These are phyloP conservation scores for Umbelopsis vinacea DNA, from an alignment of 192 early-diverging fungal species.

Conservation along the genomic window DNA sequence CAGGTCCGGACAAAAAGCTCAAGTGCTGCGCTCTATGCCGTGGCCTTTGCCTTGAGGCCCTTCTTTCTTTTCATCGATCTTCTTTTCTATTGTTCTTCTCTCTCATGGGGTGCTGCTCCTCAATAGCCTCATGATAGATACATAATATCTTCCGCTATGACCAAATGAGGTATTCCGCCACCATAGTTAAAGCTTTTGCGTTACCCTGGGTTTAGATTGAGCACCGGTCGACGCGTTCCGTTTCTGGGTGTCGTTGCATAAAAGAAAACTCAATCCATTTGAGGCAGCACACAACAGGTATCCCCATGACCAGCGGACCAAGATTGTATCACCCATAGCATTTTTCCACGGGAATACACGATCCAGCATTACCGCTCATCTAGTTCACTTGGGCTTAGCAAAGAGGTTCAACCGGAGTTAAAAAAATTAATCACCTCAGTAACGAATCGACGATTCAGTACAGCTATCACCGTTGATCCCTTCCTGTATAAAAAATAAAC, in stretches of 20 bases:
- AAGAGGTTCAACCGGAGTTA: neutral
- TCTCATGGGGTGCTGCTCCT: neutral
- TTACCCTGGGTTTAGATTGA: neutral
- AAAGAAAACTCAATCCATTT: neutral
- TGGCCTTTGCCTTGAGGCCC: too few relatives aligned
- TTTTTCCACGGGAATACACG: too few relatives aligned
- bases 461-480: constrained; percentile 10
- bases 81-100: neutral
- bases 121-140: neutral
- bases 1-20: too few relatives aligned
- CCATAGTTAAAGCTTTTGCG: neutral
- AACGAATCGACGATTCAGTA: neutral
- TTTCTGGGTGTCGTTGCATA: neutral
- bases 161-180: constrained; percentile 5
- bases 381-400: too few relatives aligned
- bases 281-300: neutral
- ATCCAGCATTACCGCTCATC: too few relatives aligned
- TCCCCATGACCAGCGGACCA: neutral
- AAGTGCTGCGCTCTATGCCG: too few relatives aligned
- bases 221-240: neutral
- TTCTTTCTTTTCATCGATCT: neutral
- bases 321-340: neutral
- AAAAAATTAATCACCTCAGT: neutral
- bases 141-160: neutral
- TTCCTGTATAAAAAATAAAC: neutral